These are phyloP conservation scores for Skeletonema tropicum DNA, from an alignment of 108 stramenopile genomes.

Conservation along the genomic window DNA sequence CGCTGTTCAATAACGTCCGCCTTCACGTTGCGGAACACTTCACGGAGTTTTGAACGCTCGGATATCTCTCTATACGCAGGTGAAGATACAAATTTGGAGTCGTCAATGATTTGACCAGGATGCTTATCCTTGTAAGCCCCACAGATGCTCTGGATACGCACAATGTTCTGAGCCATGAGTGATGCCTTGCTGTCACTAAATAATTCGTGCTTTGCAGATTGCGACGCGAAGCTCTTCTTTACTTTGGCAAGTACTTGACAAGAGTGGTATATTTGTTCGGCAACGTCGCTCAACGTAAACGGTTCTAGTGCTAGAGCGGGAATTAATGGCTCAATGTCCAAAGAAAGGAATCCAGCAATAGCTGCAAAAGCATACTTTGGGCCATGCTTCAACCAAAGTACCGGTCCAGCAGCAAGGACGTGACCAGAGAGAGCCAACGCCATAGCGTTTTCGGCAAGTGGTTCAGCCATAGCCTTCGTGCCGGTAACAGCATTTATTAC, in stretches of 20 bases:
- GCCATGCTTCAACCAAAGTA: conserved; percentile 83
- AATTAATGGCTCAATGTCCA: conserved; percentile 61
- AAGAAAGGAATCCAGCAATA: conserved; percentile 66
- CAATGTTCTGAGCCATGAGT: conserved; percentile 36
- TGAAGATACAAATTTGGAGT: conserved; percentile 47
- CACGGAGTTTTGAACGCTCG: conserved; percentile 45
- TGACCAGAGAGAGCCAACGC: conserved; percentile 67
- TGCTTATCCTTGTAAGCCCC: conserved; percentile 36
- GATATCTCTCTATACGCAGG: conserved; percentile 51
- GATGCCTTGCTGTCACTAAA: conserved; percentile 39
- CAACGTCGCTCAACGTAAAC: conserved; percentile 66
- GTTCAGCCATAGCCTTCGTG: conserved; percentile 51
- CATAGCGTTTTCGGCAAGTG: conserved; percentile 61
- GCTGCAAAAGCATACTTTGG: conserved; percentile 83
- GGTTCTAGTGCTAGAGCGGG: conserved; percentile 71
- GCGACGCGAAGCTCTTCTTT: conserved; percentile 44
- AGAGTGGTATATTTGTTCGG: conserved; percentile 65
- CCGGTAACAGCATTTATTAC: conserved; percentile 54
- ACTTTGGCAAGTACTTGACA: conserved; percentile 34
- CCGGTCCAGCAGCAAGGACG: conserved; percentile 71
- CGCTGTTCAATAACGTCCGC: conserved; percentile 44
- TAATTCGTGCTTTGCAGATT: conserved; percentile 39
- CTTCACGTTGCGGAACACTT: conserved; percentile 49
- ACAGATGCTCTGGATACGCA: conserved; percentile 41
- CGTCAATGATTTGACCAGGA: conserved; percentile 45